Evolutionary conservation across 139 green algal species (phyloP).

Genomic region (Desmodesmus armatus): DNA sequence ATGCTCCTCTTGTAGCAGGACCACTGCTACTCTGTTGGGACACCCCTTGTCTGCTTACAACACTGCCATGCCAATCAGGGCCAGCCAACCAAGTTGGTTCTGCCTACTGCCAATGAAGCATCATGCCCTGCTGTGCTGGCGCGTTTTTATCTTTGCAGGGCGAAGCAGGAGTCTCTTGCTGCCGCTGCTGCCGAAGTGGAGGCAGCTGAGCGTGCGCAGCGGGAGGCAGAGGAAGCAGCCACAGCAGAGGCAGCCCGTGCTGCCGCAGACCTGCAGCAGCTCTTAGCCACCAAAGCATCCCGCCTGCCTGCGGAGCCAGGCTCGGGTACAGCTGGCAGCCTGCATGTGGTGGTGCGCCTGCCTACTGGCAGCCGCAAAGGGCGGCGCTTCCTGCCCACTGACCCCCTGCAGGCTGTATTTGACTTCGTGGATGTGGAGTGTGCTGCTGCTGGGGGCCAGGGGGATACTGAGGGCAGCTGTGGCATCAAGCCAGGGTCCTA

Average conservation of each 20-base stretch:
- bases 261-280: constrained; percentile 37
- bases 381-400: constrained; percentile 66
- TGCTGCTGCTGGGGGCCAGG: neutral
- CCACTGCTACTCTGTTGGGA: too few species aligned
- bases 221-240: constrained; percentile 17
- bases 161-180: constrained; percentile 48
- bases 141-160: too few species aligned
- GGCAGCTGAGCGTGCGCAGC: neutral
- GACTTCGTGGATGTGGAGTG: constrained; percentile 82
- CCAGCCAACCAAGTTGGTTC: too few species aligned
- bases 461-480: neutral
- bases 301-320: constrained; percentile 68
- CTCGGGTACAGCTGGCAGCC: constrained; percentile 36
- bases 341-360: constrained; percentile 73
- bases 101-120: too few species aligned
- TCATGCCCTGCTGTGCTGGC: too few species aligned
- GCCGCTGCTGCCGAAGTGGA: constrained; percentile 17
- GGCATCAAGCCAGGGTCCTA: constrained; percentile 70
- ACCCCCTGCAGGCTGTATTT: constrained; percentile 71
- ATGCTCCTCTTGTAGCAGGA: too few species aligned
- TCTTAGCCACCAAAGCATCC: constrained; percentile 43
- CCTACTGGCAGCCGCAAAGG: constrained; percentile 68
- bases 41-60: too few species aligned
- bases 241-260: constrained; percentile 20
- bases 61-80: too few species aligned